Evolutionary conservation across 2,329 filamentous ascomycete species (phyloP).

Genomic region (Hypoxylon sp.): DNA sequence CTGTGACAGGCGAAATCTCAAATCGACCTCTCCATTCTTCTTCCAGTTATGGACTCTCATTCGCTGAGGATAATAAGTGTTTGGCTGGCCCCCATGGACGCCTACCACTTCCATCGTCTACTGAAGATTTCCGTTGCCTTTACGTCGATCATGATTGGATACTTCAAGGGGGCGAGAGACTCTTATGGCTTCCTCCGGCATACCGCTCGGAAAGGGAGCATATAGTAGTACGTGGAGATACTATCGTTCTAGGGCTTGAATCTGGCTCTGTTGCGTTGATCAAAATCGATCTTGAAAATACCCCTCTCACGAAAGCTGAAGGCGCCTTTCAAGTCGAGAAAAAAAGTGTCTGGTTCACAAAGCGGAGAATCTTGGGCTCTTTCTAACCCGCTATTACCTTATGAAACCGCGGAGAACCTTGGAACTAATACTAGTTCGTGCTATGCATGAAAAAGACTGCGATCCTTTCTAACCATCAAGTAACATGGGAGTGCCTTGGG

Average conservation of each 20-base stretch:
- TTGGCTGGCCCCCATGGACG: neutral
- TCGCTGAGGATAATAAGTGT: slow-evolving; percentile 3
- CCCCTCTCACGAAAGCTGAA: slow-evolving; percentile 14
- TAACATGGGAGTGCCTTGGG: neutral
- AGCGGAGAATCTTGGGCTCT: too few species aligned
- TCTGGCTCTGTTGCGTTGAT: neutral
- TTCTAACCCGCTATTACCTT: too few species aligned
- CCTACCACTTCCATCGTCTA: slow-evolving; percentile 4
- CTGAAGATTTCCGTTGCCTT: slow-evolving; percentile 6
- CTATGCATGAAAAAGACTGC: too few species aligned
- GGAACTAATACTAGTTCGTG: too few species aligned
- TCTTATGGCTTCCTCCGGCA: slow-evolving; percentile 11
- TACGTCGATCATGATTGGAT: slow-evolving; percentile 16
- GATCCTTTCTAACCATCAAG: neutral
- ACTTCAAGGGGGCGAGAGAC: slow-evolving; percentile 24
- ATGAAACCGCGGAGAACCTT: too few species aligned
- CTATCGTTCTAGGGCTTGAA: neutral
- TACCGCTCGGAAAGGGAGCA: too few species aligned
- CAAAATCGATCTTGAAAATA: slow-evolving; percentile 20
- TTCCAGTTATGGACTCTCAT: neutral
- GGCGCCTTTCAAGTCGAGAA: neutral
- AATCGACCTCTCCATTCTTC: neutral
- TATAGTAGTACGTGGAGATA: neutral
- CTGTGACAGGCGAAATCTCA: neutral
- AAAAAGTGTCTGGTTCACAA: too few species aligned